These are phyloP conservation scores for Chytriomyces sp. DNA, from an alignment of 192 early-diverging fungal genomes.

Conservation along the genomic window DNA sequence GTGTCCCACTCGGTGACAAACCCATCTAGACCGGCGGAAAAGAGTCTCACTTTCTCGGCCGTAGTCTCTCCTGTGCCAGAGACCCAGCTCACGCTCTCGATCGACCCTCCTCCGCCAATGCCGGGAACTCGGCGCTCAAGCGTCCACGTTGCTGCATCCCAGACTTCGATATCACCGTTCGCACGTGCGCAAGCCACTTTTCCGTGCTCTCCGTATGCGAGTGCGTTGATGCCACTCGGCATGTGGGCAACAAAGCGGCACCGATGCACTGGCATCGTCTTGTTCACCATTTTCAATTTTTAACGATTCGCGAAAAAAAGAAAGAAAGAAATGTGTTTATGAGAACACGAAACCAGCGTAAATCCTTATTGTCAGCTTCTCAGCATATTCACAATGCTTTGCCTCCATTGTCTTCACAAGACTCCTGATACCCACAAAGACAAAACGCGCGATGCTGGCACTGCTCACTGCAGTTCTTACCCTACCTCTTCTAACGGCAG, in stretches of 20 bases:
- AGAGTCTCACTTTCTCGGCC: slow-evolving; percentile 70
- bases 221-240: slow-evolving; percentile 82
- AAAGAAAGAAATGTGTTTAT: slow-evolving; percentile 8
- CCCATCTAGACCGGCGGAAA: slow-evolving; percentile 88
- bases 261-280: slow-evolving; percentile 43
- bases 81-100: slow-evolving; percentile 85
- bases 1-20: slow-evolving; percentile 89
- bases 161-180: slow-evolving; percentile 94
- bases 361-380: too few species aligned
- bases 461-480: too few species aligned
- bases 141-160: slow-evolving; percentile 75
- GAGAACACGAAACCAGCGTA: too few species aligned
- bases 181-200: slow-evolving; percentile 81
- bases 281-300: background rate
- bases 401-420: too few species aligned
- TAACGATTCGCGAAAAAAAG: slow-evolving; percentile 1
- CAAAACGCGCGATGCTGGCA: too few species aligned
- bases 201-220: slow-evolving; percentile 54
- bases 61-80: slow-evolving; percentile 64
- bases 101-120: slow-evolving; percentile 64
- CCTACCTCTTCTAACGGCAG: too few species aligned
- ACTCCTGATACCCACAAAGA: too few species aligned
- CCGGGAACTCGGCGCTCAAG: slow-evolving; percentile 89
- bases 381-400: too few species aligned
- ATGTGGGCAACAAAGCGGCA: slow-evolving; percentile 83